Evolutionary conservation across 2,329 filamentous ascomycete genomes (phyloP).

Genomic region (Ophiostoma ulmi): DNA sequence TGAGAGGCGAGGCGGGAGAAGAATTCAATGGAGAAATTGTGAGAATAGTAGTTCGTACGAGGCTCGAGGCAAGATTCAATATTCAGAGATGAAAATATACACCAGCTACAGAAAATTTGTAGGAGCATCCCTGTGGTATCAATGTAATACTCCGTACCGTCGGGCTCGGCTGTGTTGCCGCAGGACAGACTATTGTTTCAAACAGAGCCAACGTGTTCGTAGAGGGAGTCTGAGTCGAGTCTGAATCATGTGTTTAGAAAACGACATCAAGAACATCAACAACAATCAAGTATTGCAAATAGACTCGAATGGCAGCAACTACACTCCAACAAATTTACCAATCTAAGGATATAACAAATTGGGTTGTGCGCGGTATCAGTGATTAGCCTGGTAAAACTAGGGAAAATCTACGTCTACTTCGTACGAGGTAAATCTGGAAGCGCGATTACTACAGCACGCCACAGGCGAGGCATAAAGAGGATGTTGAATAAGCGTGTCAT

Average conservation of each 20-base stretch:
- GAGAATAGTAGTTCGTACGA: not conserved
- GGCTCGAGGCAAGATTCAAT: not conserved
- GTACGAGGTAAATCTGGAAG: not conserved
- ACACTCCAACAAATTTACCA: not conserved
- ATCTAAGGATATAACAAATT: slow-evolving; percentile 5
- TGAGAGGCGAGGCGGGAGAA: not conserved
- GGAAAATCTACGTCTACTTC: not conserved
- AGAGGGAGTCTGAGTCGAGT: not conserved
- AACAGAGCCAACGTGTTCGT: not conserved
- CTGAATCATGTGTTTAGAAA: not conserved
- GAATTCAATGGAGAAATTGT: not conserved
- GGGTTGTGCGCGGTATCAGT: not conserved
- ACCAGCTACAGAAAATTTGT: not conserved
- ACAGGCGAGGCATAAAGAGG: slow-evolving; percentile 1
- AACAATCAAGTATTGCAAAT: not conserved
- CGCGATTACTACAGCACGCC: not conserved
- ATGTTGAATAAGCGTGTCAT: not conserved
- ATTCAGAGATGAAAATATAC: not conserved
- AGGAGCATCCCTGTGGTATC: not conserved
- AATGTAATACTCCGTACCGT: not conserved
- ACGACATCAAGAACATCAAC: not conserved
- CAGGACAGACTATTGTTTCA: not conserved
- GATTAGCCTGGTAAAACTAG: not conserved
- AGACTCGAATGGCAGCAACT: not conserved
- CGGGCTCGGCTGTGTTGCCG: not conserved